These are phyloP conservation scores for Termitomyces sp. DNA, from an alignment of 768 basidiomycete species.

Conservation along the genomic window DNA sequence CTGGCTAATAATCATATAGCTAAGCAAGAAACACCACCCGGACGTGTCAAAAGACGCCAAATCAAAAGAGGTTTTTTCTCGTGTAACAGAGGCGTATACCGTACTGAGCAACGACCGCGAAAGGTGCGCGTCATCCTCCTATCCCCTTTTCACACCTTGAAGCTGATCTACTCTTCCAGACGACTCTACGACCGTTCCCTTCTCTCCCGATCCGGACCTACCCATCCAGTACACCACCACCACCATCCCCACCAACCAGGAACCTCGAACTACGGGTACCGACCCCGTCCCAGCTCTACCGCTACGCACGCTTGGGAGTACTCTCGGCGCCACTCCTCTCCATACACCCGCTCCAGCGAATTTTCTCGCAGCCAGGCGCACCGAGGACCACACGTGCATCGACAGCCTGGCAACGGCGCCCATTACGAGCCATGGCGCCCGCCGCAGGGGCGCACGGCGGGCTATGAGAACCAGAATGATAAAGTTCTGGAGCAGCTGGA, in stretches of 20 bases:
- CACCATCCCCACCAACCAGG: constrained; percentile 9
- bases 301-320: constrained; percentile 38
- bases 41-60: constrained; percentile 39
- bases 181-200: constrained; percentile 41
- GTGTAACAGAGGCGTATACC: constrained; percentile 39
- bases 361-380: neutral
- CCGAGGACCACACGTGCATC: neutral
- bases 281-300: constrained; percentile 17
- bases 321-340: constrained; percentile 14
- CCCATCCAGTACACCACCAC: constrained; percentile 11
- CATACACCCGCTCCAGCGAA: constrained; percentile 16
- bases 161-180: constrained; percentile 21
- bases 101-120: constrained; percentile 39
- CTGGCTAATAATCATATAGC: constrained; percentile 14
- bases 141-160: neutral
- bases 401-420: neutral
- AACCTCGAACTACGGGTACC: constrained; percentile 18
- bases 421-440: constrained; percentile 13
- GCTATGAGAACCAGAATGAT: constrained; percentile 12
- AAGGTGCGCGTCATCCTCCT: constrained; percentile 19
- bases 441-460: neutral
- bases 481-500: constrained; percentile 20
- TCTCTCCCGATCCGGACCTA: constrained; percentile 10
- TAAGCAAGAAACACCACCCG: constrained; percentile 45
- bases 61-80: constrained; percentile 31